Conservation (phyloP, 1,284 basidiomycete genomes). For the Pseudozyma pruni region DNA sequence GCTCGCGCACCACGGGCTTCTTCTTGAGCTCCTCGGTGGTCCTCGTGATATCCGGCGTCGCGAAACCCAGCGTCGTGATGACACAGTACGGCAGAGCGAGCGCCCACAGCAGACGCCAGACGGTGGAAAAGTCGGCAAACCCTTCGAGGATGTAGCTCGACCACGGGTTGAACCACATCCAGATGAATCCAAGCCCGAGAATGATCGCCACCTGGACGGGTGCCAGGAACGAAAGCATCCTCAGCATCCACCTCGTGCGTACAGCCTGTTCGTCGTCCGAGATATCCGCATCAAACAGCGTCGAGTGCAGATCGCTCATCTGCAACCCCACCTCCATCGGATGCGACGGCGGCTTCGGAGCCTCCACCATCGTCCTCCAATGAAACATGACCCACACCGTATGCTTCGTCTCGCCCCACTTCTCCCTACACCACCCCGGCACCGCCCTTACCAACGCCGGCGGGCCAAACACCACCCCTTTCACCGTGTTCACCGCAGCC, state of each 20-base stretch:
- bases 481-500: constrained; percentile 20
- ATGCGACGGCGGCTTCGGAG: constrained; percentile 66
- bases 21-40: constrained; percentile 65
- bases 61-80: constrained; percentile 67
- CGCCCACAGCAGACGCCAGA: constrained; percentile 69
- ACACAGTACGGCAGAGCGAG: constrained; percentile 68
- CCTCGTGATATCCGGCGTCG: constrained; percentile 68
- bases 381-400: constrained; percentile 65
- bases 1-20: constrained; percentile 68
- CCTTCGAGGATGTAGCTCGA: constrained; percentile 66
- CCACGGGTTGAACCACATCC: constrained; percentile 68
- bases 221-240: constrained; percentile 65
- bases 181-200: constrained; percentile 66
- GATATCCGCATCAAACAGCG: constrained; percentile 68
- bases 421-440: constrained; percentile 26
- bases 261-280: constrained; percentile 67
- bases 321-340: constrained; percentile 68
- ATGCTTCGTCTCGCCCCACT: constrained; percentile 37
- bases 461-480: constrained; percentile 21
- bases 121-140: constrained; percentile 66
- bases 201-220: constrained; percentile 67
- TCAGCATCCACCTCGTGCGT: constrained; percentile 65
- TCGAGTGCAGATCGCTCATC: constrained; percentile 69
- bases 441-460: constrained; percentile 31
- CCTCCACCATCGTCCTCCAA: constrained; percentile 60